phyloP scores from a whole-genome alignment of 1,284 basidiomycete genomes.

The Irpex sp. region DNA sequence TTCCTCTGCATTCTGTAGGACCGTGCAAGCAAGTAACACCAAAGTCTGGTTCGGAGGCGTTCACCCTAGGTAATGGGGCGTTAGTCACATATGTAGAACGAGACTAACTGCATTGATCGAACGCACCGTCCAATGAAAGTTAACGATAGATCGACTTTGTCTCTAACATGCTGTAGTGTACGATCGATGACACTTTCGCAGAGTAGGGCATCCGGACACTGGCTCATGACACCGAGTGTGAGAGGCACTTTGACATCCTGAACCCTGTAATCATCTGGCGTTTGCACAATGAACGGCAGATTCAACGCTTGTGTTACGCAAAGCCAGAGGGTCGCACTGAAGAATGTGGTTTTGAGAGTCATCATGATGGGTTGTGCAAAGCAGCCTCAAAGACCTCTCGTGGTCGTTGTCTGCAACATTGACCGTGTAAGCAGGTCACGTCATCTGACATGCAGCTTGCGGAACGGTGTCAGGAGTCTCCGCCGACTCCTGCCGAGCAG shows the following conservation, averaged over 20 bases:
- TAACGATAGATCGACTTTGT: constrained; percentile 66
- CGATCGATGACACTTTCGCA: constrained; percentile 77
- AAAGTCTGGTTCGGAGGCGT: constrained; percentile 58
- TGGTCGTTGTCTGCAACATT: too few species aligned
- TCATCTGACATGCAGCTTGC: neutral
- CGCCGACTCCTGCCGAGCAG: neutral
- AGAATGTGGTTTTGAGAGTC: neutral
- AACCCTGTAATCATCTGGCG: constrained; percentile 15
- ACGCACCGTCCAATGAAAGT: constrained; percentile 72
- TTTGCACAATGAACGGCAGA: constrained; percentile 23
- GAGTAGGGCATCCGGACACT: constrained; percentile 69
- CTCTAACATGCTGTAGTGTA: constrained; percentile 55
- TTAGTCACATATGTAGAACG: neutral
- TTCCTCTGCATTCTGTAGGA: constrained; percentile 75
- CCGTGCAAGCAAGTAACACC: constrained; percentile 81
- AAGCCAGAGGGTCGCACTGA: neutral
- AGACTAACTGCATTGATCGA: too few species aligned
- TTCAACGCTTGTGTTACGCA: neutral
- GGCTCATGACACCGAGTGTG: constrained; percentile 71
- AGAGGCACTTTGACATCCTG: constrained; percentile 45
- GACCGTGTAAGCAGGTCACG: neutral
- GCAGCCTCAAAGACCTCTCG: neutral
- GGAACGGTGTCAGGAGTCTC: neutral
- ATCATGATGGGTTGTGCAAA: neutral
- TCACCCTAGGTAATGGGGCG: constrained; percentile 40